These are phyloP conservation scores for Catenaria anguillulae DNA, from an alignment of 371 early-diverging fungal species.

Conservation along the genomic window DNA sequence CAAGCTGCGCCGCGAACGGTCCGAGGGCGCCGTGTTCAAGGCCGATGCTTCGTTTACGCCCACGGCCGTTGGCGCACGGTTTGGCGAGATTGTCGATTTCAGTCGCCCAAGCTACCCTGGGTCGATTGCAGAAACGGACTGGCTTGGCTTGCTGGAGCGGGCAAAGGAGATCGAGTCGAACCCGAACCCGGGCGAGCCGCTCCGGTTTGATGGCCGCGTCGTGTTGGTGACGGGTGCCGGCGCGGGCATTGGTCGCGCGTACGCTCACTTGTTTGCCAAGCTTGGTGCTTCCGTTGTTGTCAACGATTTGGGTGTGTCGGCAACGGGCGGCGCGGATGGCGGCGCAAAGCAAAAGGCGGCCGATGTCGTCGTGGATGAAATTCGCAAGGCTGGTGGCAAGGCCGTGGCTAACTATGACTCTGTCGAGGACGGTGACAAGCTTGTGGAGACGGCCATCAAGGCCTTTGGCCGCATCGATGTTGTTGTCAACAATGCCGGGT, in stretches of 20 bases:
- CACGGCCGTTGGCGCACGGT: constrained; percentile 46
- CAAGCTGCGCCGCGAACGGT: constrained; percentile 87
- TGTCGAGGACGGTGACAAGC: constrained; percentile 57
- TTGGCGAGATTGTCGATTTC: constrained; percentile 24
- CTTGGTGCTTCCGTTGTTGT: constrained; percentile 66
- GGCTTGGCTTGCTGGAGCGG: constrained; percentile 58
- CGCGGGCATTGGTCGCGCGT: constrained; percentile 72
- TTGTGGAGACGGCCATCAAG: constrained; percentile 50
- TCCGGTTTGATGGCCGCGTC: constrained; percentile 71
- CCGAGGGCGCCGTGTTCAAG: constrained; percentile 80
- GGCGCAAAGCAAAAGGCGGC: constrained; percentile 33
- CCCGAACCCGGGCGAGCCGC: constrained; percentile 30
- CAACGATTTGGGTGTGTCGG: constrained; percentile 69
- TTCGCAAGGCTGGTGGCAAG: constrained; percentile 38
- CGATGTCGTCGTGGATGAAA: constrained; percentile 52
- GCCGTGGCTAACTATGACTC: constrained; percentile 58
- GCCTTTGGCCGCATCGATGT: constrained; percentile 55
- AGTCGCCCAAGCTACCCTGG: constrained; percentile 46
- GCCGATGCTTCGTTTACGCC: constrained; percentile 76
- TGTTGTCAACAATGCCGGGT: constrained; percentile 59
- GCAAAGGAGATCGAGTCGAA: constrained; percentile 44
- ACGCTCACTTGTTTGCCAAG: constrained; percentile 69
- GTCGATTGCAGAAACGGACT: constrained; percentile 68
- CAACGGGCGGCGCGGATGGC: constrained; percentile 13
- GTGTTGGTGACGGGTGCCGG: constrained; percentile 88